phyloP scores from a whole-genome alignment of 106 monocot species.

The Apostasia shenzhenica region DNA sequence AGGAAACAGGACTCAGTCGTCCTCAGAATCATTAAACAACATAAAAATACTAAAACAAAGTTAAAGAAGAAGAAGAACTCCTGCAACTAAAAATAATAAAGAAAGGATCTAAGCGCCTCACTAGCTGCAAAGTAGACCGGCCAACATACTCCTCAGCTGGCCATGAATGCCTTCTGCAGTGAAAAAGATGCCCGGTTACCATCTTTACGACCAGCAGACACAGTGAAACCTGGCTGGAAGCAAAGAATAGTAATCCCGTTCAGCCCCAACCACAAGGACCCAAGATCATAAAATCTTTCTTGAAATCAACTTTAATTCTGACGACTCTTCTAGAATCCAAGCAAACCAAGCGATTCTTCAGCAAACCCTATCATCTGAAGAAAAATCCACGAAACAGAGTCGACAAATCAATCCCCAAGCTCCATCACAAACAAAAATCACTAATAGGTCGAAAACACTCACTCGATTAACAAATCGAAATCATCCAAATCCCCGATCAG shows the following conservation, averaged over 20 bases:
- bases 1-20: neutral
- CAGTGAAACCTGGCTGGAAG: neutral
- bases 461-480: neutral
- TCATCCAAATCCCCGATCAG: neutral
- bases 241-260: neutral
- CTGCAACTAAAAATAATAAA: neutral
- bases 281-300: neutral
- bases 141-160: slow-evolving; percentile 83
- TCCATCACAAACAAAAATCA: neutral
- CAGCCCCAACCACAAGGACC: neutral
- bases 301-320: neutral
- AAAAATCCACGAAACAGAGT: neutral
- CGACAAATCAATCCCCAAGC: neutral
- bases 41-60: neutral
- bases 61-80: neutral
- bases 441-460: neutral
- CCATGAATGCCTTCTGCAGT: slow-evolving; percentile 82
- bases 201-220: slow-evolving; percentile 15
- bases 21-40: neutral
- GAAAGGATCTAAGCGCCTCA: slow-evolving; percentile 21
- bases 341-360: neutral
- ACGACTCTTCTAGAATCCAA: neutral
- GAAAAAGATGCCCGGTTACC: slow-evolving; percentile 82
- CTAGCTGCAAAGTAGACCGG: slow-evolving; percentile 64
- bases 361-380: neutral